phyloP scores from a whole-genome alignment of 441 rosid species.

The Syzygium syzygioides region DNA sequence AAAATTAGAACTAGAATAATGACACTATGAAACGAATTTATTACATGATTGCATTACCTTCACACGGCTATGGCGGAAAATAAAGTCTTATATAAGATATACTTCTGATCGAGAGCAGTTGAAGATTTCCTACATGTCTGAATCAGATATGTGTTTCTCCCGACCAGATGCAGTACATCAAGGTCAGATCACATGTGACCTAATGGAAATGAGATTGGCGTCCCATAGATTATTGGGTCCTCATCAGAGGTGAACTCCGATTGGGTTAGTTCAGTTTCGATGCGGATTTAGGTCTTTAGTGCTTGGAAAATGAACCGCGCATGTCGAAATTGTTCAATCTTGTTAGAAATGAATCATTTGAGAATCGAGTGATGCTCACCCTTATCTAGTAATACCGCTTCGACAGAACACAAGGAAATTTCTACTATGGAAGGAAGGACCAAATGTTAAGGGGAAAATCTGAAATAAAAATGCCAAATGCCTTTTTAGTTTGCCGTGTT shows the following conservation, averaged over 20 bases:
- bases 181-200: neutral
- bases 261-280: neutral
- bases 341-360: neutral
- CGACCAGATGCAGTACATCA: neutral
- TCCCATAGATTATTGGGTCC: neutral
- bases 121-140: neutral
- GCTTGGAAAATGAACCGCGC: neutral
- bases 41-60: neutral
- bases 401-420: neutral
- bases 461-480: too few relatives aligned
- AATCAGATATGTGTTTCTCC: neutral
- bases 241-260: neutral
- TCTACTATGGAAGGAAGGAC: too few relatives aligned
- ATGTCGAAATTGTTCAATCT: too few relatives aligned
- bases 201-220: neutral
- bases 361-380: neutral
- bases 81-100: neutral
- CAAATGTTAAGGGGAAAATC: neutral
- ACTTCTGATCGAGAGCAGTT: neutral
- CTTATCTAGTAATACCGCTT: neutral
- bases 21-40: neutral
- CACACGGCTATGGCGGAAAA: neutral
- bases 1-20: neutral
- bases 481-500: too few relatives aligned
- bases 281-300: neutral